Evolutionary conservation across 2,329 filamentous ascomycete genomes (phyloP).

Genomic region (Sarocladium strictum): DNA sequence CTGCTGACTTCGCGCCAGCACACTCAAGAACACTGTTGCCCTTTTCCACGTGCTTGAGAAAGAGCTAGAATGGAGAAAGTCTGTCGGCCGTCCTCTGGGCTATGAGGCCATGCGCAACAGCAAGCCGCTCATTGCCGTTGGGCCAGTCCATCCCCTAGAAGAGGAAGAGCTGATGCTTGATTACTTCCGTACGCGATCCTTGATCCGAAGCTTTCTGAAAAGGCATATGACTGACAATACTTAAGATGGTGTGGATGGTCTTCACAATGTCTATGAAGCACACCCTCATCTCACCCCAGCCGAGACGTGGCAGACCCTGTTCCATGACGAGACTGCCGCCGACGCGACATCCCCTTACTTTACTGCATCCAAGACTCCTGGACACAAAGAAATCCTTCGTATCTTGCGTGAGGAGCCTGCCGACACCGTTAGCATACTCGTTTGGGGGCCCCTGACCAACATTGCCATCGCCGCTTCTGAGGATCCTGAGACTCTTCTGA

Average conservation of each 20-base stretch:
- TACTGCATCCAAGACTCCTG: constrained; percentile 64
- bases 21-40: constrained; percentile 80
- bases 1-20: constrained; percentile 42
- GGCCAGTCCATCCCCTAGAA: constrained; percentile 77
- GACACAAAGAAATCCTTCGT: constrained; percentile 85
- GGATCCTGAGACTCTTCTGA: constrained; percentile 84
- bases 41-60: constrained; percentile 89
- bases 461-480: constrained; percentile 81
- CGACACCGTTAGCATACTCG: constrained; percentile 83
- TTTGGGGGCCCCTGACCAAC: constrained; percentile 90
- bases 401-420: constrained; percentile 75
- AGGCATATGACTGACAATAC: neutral
- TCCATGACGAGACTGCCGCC: constrained; percentile 32
- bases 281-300: constrained; percentile 68
- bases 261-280: constrained; percentile 69
- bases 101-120: constrained; percentile 66
- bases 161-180: constrained; percentile 76
- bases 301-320: constrained; percentile 69
- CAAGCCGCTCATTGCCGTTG: constrained; percentile 82
- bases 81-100: constrained; percentile 59
- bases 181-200: constrained; percentile 68
- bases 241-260: constrained; percentile 68
- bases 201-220: neutral
- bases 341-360: constrained; percentile 54
- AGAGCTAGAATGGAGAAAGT: constrained; percentile 76